Base-by-base conservation (phyloP, 257 asterid species). In the Solanum appendiculatum region DNA sequence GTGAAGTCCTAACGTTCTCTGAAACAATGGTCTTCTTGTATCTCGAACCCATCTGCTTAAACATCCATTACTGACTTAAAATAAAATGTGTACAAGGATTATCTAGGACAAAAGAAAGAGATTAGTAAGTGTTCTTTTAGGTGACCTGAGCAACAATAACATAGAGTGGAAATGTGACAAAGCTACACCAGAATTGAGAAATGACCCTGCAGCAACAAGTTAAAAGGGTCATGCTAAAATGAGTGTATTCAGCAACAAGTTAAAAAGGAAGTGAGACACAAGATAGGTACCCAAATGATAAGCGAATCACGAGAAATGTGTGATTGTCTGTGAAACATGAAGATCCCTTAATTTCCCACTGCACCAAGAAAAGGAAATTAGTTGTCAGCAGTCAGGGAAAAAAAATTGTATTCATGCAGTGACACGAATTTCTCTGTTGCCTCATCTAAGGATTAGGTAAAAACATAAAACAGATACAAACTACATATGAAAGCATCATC, bases 141-240 rank as follows among this genome's bases (percentile, higher is more conserved):
- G 77, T 91, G 87, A 94, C 99, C 97, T 96, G 99, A 86, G 98
- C 93, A 56, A 97, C 92, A 64, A 95, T 94, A 73, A 97, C 93
- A 66, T 97, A 97, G 86, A 95, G 98, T 5, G 99, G 98, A 88
- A 97, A 97, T 20, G 99, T 97, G 95, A 97, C 93, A 86, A 97
- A 97, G 92, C 99, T 97, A 90, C 99, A 97, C 98, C 99, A 97
- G 86, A 92, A 91, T 95, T 97, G 99, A 85, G 99, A 93, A 23
- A 94, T 92, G 39, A 95, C 89, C 92, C 98, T 96, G 95, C 92
- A 88, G 64, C 70, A 66, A 20, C 23, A 9, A 56, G 20, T 60
- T 36, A 86, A 25, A n/a, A 5, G 39, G 21, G 58, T 16, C 23
- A 31, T 84, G 81, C 84, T 6, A 44, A 23, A 58, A 25, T 51